Evolutionary conservation across 306 rosid species (phyloP).

Genomic region (Casuarina glauca): DNA sequence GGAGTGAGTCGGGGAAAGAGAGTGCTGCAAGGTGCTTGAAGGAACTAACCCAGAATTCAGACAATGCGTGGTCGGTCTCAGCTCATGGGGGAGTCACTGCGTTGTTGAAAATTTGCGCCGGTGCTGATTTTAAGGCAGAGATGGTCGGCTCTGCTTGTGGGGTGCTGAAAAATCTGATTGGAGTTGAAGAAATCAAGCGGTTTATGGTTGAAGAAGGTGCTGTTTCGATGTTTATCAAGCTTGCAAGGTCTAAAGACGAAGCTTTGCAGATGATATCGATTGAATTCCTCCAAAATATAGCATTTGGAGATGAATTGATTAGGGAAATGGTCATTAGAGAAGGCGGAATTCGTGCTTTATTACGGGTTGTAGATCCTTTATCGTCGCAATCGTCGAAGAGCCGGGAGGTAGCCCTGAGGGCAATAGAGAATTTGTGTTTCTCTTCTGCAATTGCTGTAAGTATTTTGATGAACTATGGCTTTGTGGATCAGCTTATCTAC

Average conservation of each 20-base stretch:
- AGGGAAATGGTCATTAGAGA: slow-evolving; percentile 56
- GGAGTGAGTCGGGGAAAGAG: slow-evolving; percentile 53
- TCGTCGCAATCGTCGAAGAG: slow-evolving; percentile 50
- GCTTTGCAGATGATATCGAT: slow-evolving; percentile 62
- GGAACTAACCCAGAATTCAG: slow-evolving; percentile 73
- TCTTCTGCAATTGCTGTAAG: slow-evolving; percentile 39
- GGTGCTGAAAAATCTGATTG: slow-evolving; percentile 64
- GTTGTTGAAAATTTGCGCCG: slow-evolving; percentile 59
- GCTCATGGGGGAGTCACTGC: slow-evolving; percentile 89
- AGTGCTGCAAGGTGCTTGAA: slow-evolving; percentile 54
- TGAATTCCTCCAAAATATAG: slow-evolving; percentile 56
- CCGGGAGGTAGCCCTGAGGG: slow-evolving; percentile 60
- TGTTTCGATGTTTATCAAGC: slow-evolving; percentile 50
- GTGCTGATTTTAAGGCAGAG: slow-evolving; percentile 42
- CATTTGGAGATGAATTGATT: slow-evolving; percentile 64
- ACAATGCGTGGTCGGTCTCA: slow-evolving; percentile 86
- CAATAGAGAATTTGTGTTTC: slow-evolving; percentile 61
- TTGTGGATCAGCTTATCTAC: slow-evolving; percentile 62
- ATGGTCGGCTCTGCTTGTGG: slow-evolving; percentile 71
- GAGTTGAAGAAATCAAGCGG: slow-evolving; percentile 78
- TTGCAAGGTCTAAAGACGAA: slow-evolving; percentile 59
- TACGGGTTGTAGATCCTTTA: slow-evolving; percentile 57
- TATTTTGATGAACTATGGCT: slow-evolving; percentile 54
- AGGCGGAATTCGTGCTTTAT: slow-evolving; percentile 63
- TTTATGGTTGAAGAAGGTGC: slow-evolving; percentile 82